Conservation (phyloP, 495 filamentous ascomycete genomes). For the Hypoxylon crocopeplum region DNA sequence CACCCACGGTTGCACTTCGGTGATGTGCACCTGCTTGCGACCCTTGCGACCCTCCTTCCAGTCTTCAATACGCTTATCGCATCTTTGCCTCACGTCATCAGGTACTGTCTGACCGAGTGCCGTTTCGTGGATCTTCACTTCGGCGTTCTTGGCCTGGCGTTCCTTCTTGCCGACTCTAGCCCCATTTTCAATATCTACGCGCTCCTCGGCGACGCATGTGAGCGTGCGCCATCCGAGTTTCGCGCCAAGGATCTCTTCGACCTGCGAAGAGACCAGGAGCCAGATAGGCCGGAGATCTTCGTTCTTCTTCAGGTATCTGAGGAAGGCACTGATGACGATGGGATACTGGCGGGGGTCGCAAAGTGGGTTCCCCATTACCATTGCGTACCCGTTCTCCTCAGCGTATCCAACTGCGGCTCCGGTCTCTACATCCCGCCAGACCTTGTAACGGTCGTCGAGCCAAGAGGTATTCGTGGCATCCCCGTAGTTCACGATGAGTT, state of each 20-base stretch:
- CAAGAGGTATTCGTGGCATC: conserved; percentile 88
- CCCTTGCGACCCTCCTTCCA: conserved; percentile 83
- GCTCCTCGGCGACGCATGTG: conserved; percentile 84
- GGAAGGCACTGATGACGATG: conserved; percentile 72
- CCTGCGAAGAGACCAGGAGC: conserved; percentile 72
- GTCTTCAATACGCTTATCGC: conserved; percentile 74
- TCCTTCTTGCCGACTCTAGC: conserved; percentile 66
- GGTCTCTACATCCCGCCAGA: conserved; percentile 78
- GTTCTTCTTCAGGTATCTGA: conserved; percentile 72
- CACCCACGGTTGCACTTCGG: conserved; percentile 82
- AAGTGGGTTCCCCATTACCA: conserved; percentile 82
- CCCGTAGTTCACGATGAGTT: conserved; percentile 87
- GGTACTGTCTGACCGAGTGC: conserved; percentile 65
- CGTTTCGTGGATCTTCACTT: conserved; percentile 73
- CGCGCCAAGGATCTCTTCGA: conserved; percentile 76
- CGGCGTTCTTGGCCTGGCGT: conserved; percentile 78
- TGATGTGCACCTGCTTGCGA: conserved; percentile 79
- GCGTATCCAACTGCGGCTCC: conserved; percentile 83
- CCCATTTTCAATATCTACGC: conserved; percentile 72
- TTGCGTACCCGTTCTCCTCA: conserved; percentile 71
- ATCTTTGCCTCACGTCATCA: conserved; percentile 66
- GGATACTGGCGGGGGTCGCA: conserved; percentile 76
- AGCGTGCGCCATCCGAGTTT: conserved; percentile 83
- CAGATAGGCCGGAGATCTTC: conserved; percentile 80
- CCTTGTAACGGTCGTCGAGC: conserved; percentile 80